A percentile compares a stretch with the other conserved stretches of the same genome.
Evolutionary conservation across 805 yeast species (phyloP).

Genomic region (Priceomyces fermenticarens): DNA sequence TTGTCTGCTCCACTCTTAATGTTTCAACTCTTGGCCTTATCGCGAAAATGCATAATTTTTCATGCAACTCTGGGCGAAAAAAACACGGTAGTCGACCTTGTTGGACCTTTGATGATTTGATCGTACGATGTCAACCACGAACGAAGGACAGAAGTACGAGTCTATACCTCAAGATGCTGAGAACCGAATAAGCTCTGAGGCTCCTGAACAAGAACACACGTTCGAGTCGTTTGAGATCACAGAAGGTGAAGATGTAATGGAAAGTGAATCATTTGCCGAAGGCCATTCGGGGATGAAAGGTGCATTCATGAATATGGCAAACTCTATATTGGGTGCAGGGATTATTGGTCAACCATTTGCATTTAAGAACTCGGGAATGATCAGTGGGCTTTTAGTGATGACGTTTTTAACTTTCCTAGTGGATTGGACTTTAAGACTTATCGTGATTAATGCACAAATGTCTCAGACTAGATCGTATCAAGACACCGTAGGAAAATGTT

Average conservation of each 20-base stretch:
- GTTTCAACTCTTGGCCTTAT: too few relatives aligned
- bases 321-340: slow-evolving; percentile 93
- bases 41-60: too few relatives aligned
- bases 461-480: slow-evolving; percentile 79
- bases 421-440: slow-evolving; percentile 83
- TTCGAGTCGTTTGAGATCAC: slow-evolving; percentile 4
- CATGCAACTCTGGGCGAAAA: too few relatives aligned
- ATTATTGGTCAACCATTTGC: slow-evolving; percentile 94
- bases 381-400: slow-evolving; percentile 68
- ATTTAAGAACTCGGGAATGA: slow-evolving; percentile 71
- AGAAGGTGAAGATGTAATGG: slow-evolving; percentile 5
- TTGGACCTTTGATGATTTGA: background rate
- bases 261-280: slow-evolving; percentile 11
- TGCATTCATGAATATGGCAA: slow-evolving; percentile 98
- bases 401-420: slow-evolving; percentile 62
- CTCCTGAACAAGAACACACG: background rate
- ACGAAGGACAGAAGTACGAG: slow-evolving; percentile 2
- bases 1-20: too few relatives aligned
- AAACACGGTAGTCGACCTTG: too few relatives aligned
- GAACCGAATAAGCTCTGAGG: background rate
- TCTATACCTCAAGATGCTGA: slow-evolving; percentile 5
- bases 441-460: slow-evolving; percentile 77
- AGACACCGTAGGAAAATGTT: slow-evolving; percentile 76
- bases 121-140: background rate
- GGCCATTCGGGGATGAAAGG: slow-evolving; percentile 53